Conservation (phyloP, 768 basidiomycete genomes). For the Sarcodon aspratus region DNA sequence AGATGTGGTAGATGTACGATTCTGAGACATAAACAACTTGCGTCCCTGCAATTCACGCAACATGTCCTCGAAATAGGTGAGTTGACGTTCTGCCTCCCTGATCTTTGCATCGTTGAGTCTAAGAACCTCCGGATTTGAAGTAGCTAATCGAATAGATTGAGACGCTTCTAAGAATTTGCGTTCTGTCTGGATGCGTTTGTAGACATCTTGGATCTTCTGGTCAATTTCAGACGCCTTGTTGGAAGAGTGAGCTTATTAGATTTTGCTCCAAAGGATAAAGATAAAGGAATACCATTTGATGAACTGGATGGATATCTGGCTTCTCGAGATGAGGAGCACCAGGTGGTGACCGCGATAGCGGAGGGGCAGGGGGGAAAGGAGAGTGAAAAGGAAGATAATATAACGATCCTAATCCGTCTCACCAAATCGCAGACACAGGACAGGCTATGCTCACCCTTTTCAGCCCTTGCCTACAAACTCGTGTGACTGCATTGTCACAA, state of each 20-base stretch:
- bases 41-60: constrained; percentile 73
- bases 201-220: constrained; percentile 88
- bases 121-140: constrained; percentile 78
- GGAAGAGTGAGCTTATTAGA: neutral
- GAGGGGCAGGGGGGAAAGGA: too few relatives aligned
- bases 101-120: constrained; percentile 76
- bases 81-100: constrained; percentile 71
- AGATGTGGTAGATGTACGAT: constrained; percentile 4
- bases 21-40: constrained; percentile 47
- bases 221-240: constrained; percentile 50
- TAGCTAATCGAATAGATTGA: constrained; percentile 68
- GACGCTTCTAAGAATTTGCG: constrained; percentile 86
- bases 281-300: too few relatives aligned
- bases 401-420: too few relatives aligned
- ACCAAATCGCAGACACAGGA: too few relatives aligned
- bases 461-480: too few relatives aligned
- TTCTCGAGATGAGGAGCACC: too few relatives aligned
- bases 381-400: too few relatives aligned
- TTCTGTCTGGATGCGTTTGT: constrained; percentile 85
- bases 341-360: too few relatives aligned
- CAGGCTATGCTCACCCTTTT: too few relatives aligned
- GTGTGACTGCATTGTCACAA: too few relatives aligned
- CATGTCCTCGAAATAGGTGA: constrained; percentile 82
- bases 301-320: too few relatives aligned
- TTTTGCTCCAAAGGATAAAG: too few relatives aligned